Evolutionary conservation across 2,329 filamentous ascomycete genomes (phyloP).

Genomic region (Cladosporium sp.): DNA sequence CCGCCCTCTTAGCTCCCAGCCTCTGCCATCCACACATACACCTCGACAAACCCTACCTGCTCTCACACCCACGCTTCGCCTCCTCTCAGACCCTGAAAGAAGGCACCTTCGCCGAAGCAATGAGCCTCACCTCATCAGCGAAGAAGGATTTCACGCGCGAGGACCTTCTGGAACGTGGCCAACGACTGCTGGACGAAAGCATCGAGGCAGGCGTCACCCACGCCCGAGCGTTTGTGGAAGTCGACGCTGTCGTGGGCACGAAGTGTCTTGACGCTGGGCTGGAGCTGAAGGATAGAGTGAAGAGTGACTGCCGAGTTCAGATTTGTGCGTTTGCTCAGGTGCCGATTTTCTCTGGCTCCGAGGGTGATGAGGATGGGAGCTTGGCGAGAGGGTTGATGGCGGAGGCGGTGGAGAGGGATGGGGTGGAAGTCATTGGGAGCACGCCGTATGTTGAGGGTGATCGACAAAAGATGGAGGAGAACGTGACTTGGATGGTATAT

Average conservation of each 20-base stretch:
- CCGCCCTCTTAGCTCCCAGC: conserved; percentile 47
- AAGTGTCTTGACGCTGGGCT: conserved; percentile 57
- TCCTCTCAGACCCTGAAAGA: conserved; percentile 53
- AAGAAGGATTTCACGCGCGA: conserved; percentile 59
- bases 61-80: conserved; percentile 56
- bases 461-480: conserved; percentile 45
- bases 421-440: conserved; percentile 59
- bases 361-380: conserved; percentile 29
- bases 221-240: conserved; percentile 68
- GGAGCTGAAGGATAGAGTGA: conserved; percentile 45
- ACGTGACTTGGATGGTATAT: conserved; percentile 61
- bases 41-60: conserved; percentile 62
- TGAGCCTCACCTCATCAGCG: conserved; percentile 54
- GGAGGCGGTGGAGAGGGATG: conserved; percentile 37
- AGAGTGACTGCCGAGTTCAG: conserved; percentile 59
- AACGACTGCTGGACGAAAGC: conserved; percentile 63
- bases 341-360: conserved; percentile 55
- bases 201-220: conserved; percentile 61
- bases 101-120: conserved; percentile 64
- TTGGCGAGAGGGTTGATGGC: conserved; percentile 38
- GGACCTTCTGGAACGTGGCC: conserved; percentile 62
- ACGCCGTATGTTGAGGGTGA: conserved; percentile 66
- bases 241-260: conserved; percentile 58
- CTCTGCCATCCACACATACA: conserved; percentile 72
- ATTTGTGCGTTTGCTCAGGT: conserved; percentile 70